Conservation (phyloP, 2,329 filamentous ascomycete species). For the Paramyrothecium roridum region DNA sequence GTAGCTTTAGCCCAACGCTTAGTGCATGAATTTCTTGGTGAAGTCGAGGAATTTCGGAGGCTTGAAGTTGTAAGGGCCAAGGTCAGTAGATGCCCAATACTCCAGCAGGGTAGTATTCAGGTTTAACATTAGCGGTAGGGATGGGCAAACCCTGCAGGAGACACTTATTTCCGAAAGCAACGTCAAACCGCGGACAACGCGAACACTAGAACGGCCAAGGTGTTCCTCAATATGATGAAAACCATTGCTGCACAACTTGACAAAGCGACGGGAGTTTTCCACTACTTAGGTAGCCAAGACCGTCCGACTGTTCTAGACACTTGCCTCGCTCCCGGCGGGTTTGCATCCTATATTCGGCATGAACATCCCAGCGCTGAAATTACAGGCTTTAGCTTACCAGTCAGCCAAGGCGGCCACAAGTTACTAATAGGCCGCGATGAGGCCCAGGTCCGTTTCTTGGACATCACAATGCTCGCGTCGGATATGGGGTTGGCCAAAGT, state of each 20-base stretch:
- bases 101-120: too few relatives aligned
- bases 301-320: conserved; percentile 42
- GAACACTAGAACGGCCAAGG: conserved; percentile 7
- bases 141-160: conserved; percentile 39
- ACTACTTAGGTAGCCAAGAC: conserved; percentile 8
- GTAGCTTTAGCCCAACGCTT: too few relatives aligned
- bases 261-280: conserved; percentile 25
- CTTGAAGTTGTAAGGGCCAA: too few relatives aligned
- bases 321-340: conserved; percentile 55
- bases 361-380: conserved; percentile 27
- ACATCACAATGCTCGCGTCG: conserved; percentile 48
- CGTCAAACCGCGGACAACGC: conserved; percentile 31
- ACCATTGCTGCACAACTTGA: conserved; percentile 40
- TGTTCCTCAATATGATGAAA: conserved; percentile 40
- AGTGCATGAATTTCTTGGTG: too few relatives aligned
- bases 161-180: conserved; percentile 38
- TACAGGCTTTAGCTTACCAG: conserved; percentile 37
- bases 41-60: too few relatives aligned
- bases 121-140: too few relatives aligned
- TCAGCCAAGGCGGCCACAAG: conserved; percentile 34
- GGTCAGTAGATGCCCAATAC: too few relatives aligned
- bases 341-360: conserved; percentile 32
- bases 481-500: conserved; percentile 33
- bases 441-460: conserved; percentile 26
- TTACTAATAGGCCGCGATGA: conserved; percentile 20